Evolutionary conservation across 2,329 filamentous ascomycete species (phyloP).

Genomic region (Emericellopsis atlantica): DNA sequence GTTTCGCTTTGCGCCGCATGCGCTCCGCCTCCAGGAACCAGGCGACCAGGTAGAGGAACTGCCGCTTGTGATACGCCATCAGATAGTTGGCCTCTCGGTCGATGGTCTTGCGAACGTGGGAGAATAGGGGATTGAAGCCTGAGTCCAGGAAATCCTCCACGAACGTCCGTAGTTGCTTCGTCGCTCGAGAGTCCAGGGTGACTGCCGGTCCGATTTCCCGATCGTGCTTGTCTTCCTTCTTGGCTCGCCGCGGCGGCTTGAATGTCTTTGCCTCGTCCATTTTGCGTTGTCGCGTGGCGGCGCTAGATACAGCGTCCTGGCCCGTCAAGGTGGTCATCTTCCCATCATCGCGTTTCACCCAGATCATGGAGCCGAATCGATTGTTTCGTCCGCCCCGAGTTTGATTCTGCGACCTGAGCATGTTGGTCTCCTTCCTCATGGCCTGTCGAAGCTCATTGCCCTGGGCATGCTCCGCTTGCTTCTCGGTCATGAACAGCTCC

Average conservation of each 20-base stretch:
- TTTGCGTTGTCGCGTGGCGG: slow-evolving; percentile 63
- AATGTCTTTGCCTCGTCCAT: slow-evolving; percentile 88
- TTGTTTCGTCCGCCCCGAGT: slow-evolving; percentile 79
- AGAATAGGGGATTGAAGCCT: slow-evolving; percentile 85
- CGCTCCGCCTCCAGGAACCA: slow-evolving; percentile 91
- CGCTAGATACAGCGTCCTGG: slow-evolving; percentile 69
- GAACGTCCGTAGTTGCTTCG: slow-evolving; percentile 65
- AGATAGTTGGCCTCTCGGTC: slow-evolving; percentile 81
- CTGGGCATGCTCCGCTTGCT: slow-evolving; percentile 55
- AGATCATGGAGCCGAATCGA: slow-evolving; percentile 93
- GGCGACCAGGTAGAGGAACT: slow-evolving; percentile 84
- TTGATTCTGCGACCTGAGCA: slow-evolving; percentile 66
- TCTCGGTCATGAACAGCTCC: slow-evolving; percentile 75
- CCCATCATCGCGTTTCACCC: slow-evolving; percentile 78
- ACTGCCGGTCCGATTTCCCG: slow-evolving; percentile 68
- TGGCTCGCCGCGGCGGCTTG: slow-evolving; percentile 60
- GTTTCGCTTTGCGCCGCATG: slow-evolving; percentile 50
- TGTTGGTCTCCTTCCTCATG: slow-evolving; percentile 72
- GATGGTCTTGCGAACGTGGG: slow-evolving; percentile 75
- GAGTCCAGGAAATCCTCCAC: slow-evolving; percentile 91
- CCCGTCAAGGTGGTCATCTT: slow-evolving; percentile 81
- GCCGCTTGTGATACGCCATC: slow-evolving; percentile 61
- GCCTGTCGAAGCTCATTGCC: slow-evolving; percentile 61
- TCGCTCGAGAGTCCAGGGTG: slow-evolving; percentile 59
- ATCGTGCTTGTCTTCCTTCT: slow-evolving; percentile 48